Conservation (phyloP, 2,329 filamentous ascomycete genomes). For the Sporothrix mexicana region DNA sequence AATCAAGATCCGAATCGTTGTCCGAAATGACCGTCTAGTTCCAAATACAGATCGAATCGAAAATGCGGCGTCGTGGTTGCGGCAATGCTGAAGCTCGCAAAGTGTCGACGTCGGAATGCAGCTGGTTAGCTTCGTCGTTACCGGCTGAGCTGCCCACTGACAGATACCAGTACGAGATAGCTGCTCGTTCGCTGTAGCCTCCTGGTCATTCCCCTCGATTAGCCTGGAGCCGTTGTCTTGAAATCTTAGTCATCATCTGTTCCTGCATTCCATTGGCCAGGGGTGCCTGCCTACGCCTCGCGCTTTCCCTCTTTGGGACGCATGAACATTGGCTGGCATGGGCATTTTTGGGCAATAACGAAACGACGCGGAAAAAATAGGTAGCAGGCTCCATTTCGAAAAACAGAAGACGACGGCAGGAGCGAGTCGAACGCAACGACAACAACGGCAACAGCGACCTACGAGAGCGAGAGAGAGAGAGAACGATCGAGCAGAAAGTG, state of each 20-base stretch:
- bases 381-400: slow-evolving; percentile 10
- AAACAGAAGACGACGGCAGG: slow-evolving; percentile 17
- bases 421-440: slow-evolving; percentile 5
- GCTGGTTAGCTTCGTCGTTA: neutral
- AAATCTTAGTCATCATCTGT: slow-evolving; percentile 26
- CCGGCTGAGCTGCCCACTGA: neutral
- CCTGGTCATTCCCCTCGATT: slow-evolving; percentile 6
- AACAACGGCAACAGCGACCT: slow-evolving; percentile 20
- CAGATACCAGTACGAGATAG: neutral
- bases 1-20: neutral
- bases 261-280: slow-evolving; percentile 23
- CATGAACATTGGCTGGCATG: slow-evolving; percentile 14
- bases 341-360: slow-evolving; percentile 30
- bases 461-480: neutral
- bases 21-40: neutral
- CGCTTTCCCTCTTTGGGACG: slow-evolving; percentile 23
- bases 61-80: neutral
- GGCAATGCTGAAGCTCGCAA: slow-evolving; percentile 5
- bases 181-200: neutral
- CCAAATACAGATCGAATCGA: neutral
- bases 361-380: slow-evolving; percentile 32
- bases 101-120: neutral
- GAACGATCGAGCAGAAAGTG: neutral
- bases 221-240: neutral
- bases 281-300: neutral